Percentiles rank a stretch among this genome's conserved stretches.
These are phyloP conservation scores for Fusarium sp. DNA, from an alignment of 2,329 filamentous ascomycete species.

Conservation along the genomic window DNA sequence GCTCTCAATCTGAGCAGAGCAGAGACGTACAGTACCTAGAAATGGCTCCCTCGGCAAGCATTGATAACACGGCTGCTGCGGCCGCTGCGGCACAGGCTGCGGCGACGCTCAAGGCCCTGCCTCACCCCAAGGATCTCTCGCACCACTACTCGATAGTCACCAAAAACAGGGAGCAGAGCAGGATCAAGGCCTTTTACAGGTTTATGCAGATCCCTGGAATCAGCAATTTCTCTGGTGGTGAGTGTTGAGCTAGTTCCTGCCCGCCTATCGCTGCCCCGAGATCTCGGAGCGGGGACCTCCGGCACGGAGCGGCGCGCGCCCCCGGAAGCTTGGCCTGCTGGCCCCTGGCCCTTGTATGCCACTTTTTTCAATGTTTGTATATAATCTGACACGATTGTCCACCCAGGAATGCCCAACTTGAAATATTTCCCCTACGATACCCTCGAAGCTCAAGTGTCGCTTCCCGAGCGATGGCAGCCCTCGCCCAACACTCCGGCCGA, in stretches of 20 bases:
- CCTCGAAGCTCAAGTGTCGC: slow-evolving; percentile 85
- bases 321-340: slow-evolving; percentile 1
- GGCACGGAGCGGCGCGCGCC: slow-evolving; percentile 11
- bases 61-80: slow-evolving; percentile 18
- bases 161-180: slow-evolving; percentile 74
- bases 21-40: no score
- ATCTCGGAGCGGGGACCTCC: slow-evolving; percentile 9
- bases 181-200: slow-evolving; percentile 88
- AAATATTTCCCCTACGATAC: slow-evolving; percentile 93
- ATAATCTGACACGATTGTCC: slow-evolving; percentile 24
- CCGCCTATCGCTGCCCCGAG: not conserved
- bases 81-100: slow-evolving; percentile 17
- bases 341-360: not conserved
- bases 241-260: slow-evolving; percentile 43
- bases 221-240: slow-evolving; percentile 74
- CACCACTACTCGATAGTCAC: slow-evolving; percentile 84
- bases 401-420: slow-evolving; percentile 82
- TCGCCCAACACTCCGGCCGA: slow-evolving; percentile 72
- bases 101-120: slow-evolving; percentile 30
- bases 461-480: slow-evolving; percentile 81
- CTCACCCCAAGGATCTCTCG: slow-evolving; percentile 78
- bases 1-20: not conserved
- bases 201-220: slow-evolving; percentile 81
- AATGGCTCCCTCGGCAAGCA: slow-evolving; percentile 41
- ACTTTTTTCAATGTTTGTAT: not conserved